Evolutionary conservation across 169 alveolate species (phyloP), one percentile per base, ranked within the genome.

Genomic region (Fabrea salina): DNA sequence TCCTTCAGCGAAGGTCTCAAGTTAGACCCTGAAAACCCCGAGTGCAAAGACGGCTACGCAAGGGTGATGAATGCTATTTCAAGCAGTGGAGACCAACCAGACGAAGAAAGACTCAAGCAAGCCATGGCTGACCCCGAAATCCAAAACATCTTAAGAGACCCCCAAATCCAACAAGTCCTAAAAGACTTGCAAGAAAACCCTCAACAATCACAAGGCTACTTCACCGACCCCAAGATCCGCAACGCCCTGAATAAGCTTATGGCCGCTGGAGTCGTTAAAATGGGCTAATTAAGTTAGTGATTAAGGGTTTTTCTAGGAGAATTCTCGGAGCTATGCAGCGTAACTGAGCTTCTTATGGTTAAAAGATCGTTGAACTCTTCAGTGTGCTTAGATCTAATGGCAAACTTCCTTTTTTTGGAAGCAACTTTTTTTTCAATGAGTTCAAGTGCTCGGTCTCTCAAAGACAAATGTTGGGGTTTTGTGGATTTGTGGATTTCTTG

Each of bases 101-200:
- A 91, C 70, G 72, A 84, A 76, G 92, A 89, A 83, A 88, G 96
- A 85, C 92, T 94, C 50, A 74, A 80, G 67, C 96, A 95, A 76
- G 98, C 98, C 50, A 91, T 92, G 90, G 95, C 95, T 75, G 99
- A 98, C 86, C 99, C 99, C 13, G 99, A 98, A 90, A 97, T 98
- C 51, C 97, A 97, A 93, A 88, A 89, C 40, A 95, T 98, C 40
- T 90, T 98, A 27, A 88, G 95, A 44, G 99, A 97, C 84, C 99
- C 98, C 44, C 99, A 97, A 87, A 95, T 96, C 88, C 94, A 94
- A 77, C 82, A 95, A 44, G 83, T 84, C 2, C 81, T 89, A 16
- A 89, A 84, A 74, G 94, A 90, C 25, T 64, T 92, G 82, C 86
- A 89, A 80, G 93, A 83, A 79, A 83, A 84, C 71, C 93, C 93